phyloP scores from a whole-genome alignment of 2,329 filamentous ascomycete genomes.

The Diaporthe batatas region DNA sequence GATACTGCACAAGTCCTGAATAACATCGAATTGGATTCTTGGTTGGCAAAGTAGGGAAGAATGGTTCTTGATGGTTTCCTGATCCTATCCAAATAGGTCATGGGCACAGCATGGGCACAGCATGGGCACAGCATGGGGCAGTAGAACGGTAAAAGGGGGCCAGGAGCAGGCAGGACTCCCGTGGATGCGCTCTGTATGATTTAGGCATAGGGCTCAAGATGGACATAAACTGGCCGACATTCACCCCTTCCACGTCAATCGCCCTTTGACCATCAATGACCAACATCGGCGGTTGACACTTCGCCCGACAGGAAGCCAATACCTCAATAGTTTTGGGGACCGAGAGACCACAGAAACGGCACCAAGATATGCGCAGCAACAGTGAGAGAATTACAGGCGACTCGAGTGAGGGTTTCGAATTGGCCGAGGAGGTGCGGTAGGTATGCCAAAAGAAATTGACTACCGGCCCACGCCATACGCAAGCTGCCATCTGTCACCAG shows the following conservation, averaged over 20 bases:
- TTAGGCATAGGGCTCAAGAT: background rate
- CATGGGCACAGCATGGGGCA: background rate
- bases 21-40: background rate
- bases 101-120: no score
- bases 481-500: background rate
- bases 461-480: background rate
- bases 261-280: no score
- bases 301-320: background rate
- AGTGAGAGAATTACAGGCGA: background rate
- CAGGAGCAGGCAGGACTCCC: no score
- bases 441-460: background rate
- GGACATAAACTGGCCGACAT: no score
- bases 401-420: background rate
- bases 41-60: background rate
- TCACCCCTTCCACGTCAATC: background rate
- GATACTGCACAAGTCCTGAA: background rate
- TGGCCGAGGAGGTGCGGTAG: background rate
- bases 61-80: background rate
- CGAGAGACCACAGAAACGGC: background rate
- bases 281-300: background rate
- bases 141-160: no score
- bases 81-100: background rate
- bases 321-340: background rate
- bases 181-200: no score
- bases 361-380: background rate